Evolutionary conservation across 371 early-diverging fungal species (phyloP).

Genomic region (Umbelopsis sp.): DNA sequence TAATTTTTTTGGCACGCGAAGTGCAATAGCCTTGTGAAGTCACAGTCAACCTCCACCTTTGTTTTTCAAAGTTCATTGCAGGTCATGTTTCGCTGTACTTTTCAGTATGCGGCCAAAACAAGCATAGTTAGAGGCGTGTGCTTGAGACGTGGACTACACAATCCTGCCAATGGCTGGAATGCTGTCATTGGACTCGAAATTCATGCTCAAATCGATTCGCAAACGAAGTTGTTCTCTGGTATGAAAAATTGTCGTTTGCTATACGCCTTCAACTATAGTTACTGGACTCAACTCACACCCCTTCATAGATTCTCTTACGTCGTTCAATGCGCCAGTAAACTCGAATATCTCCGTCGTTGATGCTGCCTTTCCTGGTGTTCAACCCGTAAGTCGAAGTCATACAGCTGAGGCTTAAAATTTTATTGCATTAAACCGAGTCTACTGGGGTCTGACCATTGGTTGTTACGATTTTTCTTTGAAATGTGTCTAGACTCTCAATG

Average conservation of each 20-base stretch:
- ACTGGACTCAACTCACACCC: not conserved
- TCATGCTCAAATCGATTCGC: slow-evolving; percentile 81
- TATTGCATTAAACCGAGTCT: not conserved
- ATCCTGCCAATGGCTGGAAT: slow-evolving; percentile 58
- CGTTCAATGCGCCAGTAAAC: slow-evolving; percentile 69
- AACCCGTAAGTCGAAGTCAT: slow-evolving; percentile 37
- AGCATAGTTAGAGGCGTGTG: not conserved
- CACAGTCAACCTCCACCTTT: not conserved
- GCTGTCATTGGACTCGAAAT: slow-evolving; percentile 91
- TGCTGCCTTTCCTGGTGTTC: slow-evolving; percentile 85
- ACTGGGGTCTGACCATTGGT: too few species aligned
- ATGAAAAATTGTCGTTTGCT: slow-evolving; percentile 22
- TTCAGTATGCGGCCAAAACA: not conserved
- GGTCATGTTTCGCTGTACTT: not conserved
- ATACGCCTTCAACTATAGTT: slow-evolving; percentile 22
- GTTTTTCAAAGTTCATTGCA: not conserved
- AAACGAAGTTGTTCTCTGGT: slow-evolving; percentile 86
- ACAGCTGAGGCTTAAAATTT: not conserved
- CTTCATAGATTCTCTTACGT: slow-evolving; percentile 46
- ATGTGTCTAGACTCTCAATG: slow-evolving; percentile 63
- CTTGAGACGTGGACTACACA: not conserved
- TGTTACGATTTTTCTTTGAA: not conserved
- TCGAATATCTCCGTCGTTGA: slow-evolving; percentile 76
- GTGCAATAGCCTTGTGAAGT: not conserved
- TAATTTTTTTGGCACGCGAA: not conserved